A percentile compares a stretch with the other conserved stretches of the same genome.
These are phyloP conservation scores for Xylariaceae sp. DNA, from an alignment of 2,329 filamentous ascomycete genomes.

Conservation along the genomic window DNA sequence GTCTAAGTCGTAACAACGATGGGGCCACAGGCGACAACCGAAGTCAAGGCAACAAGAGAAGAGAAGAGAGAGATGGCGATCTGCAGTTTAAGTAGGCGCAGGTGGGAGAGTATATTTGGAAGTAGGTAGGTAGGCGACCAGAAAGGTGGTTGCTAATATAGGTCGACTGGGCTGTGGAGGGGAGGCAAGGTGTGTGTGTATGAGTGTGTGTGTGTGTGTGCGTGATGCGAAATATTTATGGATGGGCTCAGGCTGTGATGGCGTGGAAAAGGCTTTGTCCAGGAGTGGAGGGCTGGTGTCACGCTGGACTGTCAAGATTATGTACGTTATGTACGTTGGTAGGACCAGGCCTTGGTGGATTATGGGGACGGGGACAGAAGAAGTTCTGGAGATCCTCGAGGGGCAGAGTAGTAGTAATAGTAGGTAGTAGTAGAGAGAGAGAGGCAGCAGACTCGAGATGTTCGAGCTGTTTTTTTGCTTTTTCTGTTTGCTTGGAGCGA, in stretches of 20 bases:
- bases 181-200: neutral
- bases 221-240: neutral
- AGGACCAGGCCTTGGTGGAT: neutral
- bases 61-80: conserved; percentile 11
- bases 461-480: neutral
- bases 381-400: neutral
- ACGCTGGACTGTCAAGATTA: conserved; percentile 1
- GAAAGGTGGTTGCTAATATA: conserved; percentile 4
- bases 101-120: conserved; percentile 10
- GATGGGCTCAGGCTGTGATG: neutral
- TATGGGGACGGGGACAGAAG: neutral
- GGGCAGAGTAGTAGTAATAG: no score
- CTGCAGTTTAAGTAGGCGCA: conserved; percentile 13
- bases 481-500: neutral
- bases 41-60: conserved; percentile 1
- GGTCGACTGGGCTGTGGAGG: conserved; percentile 13
- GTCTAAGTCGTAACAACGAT: conserved; percentile 2
- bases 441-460: no score
- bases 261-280: neutral
- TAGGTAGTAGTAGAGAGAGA: no score
- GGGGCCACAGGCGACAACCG: conserved; percentile 2
- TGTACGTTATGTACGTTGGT: conserved; percentile 4
- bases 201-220: no score
- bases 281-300: conserved; percentile 9
- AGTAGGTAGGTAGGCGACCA: conserved; percentile 14